Conservation (phyloP, 2,329 filamentous ascomycete genomes). For the Calcarisporium arbuscula region DNA sequence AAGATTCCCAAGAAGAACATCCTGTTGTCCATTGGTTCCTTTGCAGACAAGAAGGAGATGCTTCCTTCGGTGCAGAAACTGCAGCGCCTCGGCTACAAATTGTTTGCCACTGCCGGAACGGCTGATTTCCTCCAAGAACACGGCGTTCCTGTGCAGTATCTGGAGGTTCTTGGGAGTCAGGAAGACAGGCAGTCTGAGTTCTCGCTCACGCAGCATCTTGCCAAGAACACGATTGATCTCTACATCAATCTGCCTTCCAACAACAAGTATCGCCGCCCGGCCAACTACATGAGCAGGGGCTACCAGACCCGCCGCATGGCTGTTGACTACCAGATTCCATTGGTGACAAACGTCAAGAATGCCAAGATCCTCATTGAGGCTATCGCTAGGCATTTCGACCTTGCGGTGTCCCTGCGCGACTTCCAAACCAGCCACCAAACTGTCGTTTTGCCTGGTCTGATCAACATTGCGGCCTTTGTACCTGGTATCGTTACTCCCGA, state of each 20-base stretch:
- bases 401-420: constrained; percentile 78
- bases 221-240: constrained; percentile 95
- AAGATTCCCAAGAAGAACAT: constrained; percentile 94
- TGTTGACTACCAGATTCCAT: constrained; percentile 90
- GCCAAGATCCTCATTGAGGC: constrained; percentile 96
- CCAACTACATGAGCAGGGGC: constrained; percentile 97
- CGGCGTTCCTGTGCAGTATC: constrained; percentile 83
- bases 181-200: constrained; percentile 91
- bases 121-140: constrained; percentile 95
- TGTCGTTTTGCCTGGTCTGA: constrained; percentile 64
- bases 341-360: constrained; percentile 99
- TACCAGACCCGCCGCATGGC: constrained; percentile 97
- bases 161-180: constrained; percentile 77
- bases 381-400: constrained; percentile 79
- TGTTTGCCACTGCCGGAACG: constrained; percentile 94
- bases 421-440: constrained; percentile 86
- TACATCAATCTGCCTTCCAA: constrained; percentile 99
- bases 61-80: constrained; percentile 86
- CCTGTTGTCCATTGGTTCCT: constrained; percentile 89
- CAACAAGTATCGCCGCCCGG: constrained; percentile 93
- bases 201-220: constrained; percentile 91
- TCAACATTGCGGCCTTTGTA: constrained; percentile 77
- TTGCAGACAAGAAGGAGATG: constrained; percentile 98
- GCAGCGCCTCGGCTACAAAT: constrained; percentile 84
- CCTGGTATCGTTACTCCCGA: constrained; percentile 61